Evolutionary conservation across 495 filamentous ascomycete genomes (phyloP).

Genomic region (Neurospora sp.): DNA sequence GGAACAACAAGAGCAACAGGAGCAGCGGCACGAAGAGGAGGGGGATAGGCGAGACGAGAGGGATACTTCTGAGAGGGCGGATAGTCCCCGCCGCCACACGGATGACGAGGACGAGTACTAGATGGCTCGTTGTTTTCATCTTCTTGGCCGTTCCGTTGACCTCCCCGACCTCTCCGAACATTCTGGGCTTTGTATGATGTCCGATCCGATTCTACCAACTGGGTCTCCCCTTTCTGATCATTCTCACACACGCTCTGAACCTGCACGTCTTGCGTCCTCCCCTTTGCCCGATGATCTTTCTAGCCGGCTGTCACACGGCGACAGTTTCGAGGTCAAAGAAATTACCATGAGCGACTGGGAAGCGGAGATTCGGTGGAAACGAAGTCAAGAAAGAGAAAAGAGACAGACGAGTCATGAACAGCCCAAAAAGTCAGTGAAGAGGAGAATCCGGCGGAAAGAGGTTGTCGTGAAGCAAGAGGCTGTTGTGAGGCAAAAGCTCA

Average conservation of each 20-base stretch:
- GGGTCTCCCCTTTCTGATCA: neutral
- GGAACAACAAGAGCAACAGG: slow-evolving; percentile 1
- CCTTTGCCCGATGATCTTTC: neutral
- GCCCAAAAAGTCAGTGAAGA: neutral
- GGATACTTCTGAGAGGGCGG: neutral
- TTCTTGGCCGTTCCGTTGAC: neutral
- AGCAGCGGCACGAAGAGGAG: neutral
- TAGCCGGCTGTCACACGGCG: neutral
- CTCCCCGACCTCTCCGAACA: neutral
- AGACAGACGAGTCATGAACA: neutral
- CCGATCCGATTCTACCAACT: neutral
- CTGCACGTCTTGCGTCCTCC: neutral
- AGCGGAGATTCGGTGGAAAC: neutral
- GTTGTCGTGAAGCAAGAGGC: neutral
- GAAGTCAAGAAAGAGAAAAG: neutral
- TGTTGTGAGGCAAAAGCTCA: neutral
- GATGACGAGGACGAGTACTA: slow-evolving; percentile 21
- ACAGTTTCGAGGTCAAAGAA: neutral
- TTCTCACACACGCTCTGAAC: neutral
- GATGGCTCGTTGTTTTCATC: neutral
- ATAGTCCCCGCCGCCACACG: neutral
- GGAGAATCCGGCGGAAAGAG: neutral
- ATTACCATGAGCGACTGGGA: neutral
- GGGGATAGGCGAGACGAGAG: neutral
- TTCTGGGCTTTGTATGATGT: neutral